Conservation (phyloP, 2,329 filamentous ascomycete species). For the Fusarium floridanum region DNA sequence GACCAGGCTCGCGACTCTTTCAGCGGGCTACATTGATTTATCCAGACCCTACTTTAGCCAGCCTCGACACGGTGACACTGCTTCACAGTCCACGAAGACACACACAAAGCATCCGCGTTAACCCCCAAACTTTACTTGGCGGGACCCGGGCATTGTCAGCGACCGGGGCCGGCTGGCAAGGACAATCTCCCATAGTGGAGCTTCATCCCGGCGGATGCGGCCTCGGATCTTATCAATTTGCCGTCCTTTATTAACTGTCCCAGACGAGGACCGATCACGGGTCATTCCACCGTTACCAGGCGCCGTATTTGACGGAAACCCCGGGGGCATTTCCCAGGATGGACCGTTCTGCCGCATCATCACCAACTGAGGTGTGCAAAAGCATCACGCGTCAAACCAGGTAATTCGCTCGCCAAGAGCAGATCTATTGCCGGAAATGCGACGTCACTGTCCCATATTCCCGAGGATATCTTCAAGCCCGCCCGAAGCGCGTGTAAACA, state of each 20-base stretch:
- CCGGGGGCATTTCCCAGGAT: not conserved
- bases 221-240: constrained; percentile 18
- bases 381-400: not conserved
- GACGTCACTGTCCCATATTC: not conserved
- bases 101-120: not conserved
- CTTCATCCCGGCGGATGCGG: constrained; percentile 8
- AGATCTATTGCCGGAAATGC: not conserved
- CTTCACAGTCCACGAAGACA: not conserved
- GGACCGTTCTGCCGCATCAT: constrained; percentile 1
- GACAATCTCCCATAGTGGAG: constrained; percentile 11
- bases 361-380: constrained; percentile 1
- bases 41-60: not conserved
- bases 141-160: not conserved
- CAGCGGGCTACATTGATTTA: not conserved
- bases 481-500: not conserved
- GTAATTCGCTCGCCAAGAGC: constrained; percentile 2
- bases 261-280: not conserved
- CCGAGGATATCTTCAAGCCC: not conserved
- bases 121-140: not conserved
- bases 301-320: constrained; percentile 7
- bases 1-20: not conserved
- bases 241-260: not conserved
- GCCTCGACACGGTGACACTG: not conserved
- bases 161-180: constrained; percentile 3
- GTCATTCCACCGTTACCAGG: constrained; percentile 1